These are phyloP conservation scores for Salix suchowensis DNA, from an alignment of 345 rosid species.

Conservation along the genomic window DNA sequence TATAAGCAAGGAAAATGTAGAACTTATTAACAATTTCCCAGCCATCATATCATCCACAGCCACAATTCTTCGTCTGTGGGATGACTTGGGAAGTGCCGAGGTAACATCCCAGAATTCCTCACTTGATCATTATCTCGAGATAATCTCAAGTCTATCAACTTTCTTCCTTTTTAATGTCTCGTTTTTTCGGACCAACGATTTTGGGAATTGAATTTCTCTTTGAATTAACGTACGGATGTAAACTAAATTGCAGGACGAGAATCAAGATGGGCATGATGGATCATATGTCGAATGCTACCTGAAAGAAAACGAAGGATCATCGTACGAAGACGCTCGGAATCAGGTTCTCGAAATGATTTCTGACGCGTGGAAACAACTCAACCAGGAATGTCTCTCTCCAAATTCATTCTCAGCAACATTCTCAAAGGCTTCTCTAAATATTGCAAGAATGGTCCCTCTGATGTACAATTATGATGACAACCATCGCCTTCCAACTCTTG, in stretches of 20 bases:
- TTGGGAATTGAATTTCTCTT: too few relatives aligned
- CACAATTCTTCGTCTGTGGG: conserved; percentile 43
- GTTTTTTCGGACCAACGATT: too few relatives aligned
- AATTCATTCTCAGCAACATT: conserved; percentile 36
- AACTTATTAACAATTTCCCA: conserved; percentile 32
- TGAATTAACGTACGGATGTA: too few relatives aligned
- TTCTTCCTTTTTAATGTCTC: too few relatives aligned
- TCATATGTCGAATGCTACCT: conserved; percentile 53
- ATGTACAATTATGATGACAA: conserved; percentile 49
- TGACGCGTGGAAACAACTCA: conserved; percentile 52
- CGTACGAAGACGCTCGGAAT: conserved; percentile 28
- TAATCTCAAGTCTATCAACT: too few relatives aligned
- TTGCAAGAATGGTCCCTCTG: conserved; percentile 54
- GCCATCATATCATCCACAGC: conserved; percentile 35
- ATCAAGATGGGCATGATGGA: conserved; percentile 53
- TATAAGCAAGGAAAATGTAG: conserved; percentile 24
- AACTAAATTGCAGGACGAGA: conserved; percentile 41
- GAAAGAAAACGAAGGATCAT: conserved; percentile 32
- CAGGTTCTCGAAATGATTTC: conserved; percentile 35
- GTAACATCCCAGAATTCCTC: conserved; percentile 12
- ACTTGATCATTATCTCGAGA: too few relatives aligned
- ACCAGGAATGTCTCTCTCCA: conserved; percentile 36
- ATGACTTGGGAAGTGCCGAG: conserved; percentile 59
- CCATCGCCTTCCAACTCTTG: conserved; percentile 38
- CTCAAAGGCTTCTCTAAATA: conserved; percentile 31